A percentile compares a stretch with the other conserved stretches of the same genome.
These are phyloP conservation scores for Xylaria sp. DNA, from an alignment of 2,329 filamentous ascomycete species.

Conservation along the genomic window DNA sequence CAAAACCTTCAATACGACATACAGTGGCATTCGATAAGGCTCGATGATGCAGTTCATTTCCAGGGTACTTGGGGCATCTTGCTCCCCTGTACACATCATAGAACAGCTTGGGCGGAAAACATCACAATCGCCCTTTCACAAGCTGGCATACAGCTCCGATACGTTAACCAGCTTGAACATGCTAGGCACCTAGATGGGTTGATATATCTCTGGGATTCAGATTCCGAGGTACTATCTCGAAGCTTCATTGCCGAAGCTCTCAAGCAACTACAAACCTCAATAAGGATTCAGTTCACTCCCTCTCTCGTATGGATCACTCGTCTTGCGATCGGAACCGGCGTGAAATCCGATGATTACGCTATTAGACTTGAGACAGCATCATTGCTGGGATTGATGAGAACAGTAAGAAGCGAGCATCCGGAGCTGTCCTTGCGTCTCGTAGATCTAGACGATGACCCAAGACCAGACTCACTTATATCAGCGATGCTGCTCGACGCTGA, in stretches of 20 bases:
- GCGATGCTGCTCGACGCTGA: slow-evolving; percentile 38
- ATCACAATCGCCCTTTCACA: slow-evolving; percentile 28
- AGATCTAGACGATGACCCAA: slow-evolving; percentile 40
- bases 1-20: slow-evolving; percentile 31
- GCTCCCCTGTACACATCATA: slow-evolving; percentile 25
- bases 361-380: slow-evolving; percentile 40
- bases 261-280: slow-evolving; percentile 43
- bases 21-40: slow-evolving; percentile 15
- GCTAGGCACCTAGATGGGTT: slow-evolving; percentile 44
- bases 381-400: slow-evolving; percentile 49
- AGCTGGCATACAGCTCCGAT: slow-evolving; percentile 31
- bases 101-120: slow-evolving; percentile 20
- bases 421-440: slow-evolving; percentile 46
- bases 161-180: slow-evolving; percentile 37
- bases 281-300: slow-evolving; percentile 34
- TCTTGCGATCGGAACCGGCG: slow-evolving; percentile 41
- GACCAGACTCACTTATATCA: slow-evolving; percentile 12
- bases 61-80: slow-evolving; percentile 35
- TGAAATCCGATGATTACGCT: slow-evolving; percentile 28
- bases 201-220: slow-evolving; percentile 44
- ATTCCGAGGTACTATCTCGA: slow-evolving; percentile 21
- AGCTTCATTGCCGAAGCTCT: slow-evolving; percentile 34
- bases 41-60: too few species aligned
- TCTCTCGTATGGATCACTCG: slow-evolving; percentile 46
- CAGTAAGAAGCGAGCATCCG: slow-evolving; percentile 47